A percentile compares a stretch with the other conserved stretches of the same genome.
Evolutionary conservation across 2,329 filamentous ascomycete genomes (phyloP).

Genomic region (Catunica adiposa): DNA sequence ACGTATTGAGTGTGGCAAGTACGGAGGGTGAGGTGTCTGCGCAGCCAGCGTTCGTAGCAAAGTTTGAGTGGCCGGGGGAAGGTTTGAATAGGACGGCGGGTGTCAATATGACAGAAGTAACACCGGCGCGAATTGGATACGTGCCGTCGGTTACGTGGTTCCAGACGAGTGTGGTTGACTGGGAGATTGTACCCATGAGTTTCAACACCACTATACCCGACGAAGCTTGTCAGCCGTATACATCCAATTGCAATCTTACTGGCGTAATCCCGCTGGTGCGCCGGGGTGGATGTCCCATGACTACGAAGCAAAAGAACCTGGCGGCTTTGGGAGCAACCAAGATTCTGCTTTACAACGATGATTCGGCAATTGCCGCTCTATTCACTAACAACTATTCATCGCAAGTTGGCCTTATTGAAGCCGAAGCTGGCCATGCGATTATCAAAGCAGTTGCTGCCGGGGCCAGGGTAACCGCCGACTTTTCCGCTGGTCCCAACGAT

Average conservation of each 20-base stretch:
- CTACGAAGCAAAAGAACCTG: conserved; percentile 19
- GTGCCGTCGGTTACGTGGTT: conserved; percentile 8
- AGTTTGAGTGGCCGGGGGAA: background rate
- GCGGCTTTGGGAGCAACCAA: conserved; percentile 18
- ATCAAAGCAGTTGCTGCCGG: conserved; percentile 18
- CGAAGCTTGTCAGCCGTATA: conserved; percentile 20
- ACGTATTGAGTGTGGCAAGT: conserved; percentile 30
- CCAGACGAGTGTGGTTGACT: conserved; percentile 1
- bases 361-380: conserved; percentile 1
- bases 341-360: conserved; percentile 25
- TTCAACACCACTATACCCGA: conserved; percentile 18
- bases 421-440: conserved; percentile 18
- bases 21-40: conserved; percentile 17
- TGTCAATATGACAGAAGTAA: background rate
- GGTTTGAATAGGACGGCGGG: too few species aligned
- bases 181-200: conserved; percentile 28
- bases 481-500: conserved; percentile 19
- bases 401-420: conserved; percentile 16
- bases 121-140: conserved; percentile 7
- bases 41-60: conserved; percentile 6
- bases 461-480: conserved; percentile 26
- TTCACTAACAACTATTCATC: conserved; percentile 9
- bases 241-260: conserved; percentile 16
- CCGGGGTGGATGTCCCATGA: conserved; percentile 21
- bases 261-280: conserved; percentile 19